phyloP scores from a whole-genome alignment of 2,329 filamentous ascomycete genomes.

The Fusarium xyrophilum region DNA sequence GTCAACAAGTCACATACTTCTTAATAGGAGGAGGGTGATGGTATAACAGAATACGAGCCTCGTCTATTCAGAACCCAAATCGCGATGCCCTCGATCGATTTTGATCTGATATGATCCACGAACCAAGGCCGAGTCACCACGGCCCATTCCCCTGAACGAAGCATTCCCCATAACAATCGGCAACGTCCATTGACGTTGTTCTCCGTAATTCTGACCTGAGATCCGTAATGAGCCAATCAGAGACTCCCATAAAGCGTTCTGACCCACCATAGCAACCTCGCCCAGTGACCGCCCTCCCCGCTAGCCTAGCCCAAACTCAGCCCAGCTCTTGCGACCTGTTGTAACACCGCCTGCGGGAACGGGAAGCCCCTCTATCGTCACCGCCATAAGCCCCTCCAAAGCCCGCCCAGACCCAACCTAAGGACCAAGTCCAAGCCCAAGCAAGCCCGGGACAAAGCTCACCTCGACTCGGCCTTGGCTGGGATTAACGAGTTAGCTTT shows the following conservation, averaged over 20 bases:
- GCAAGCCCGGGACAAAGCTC: slow-evolving; percentile 30
- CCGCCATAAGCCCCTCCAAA: slow-evolving; percentile 39
- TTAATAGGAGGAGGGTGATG: not conserved
- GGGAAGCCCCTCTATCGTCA: slow-evolving; percentile 46
- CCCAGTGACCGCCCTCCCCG: slow-evolving; percentile 23
- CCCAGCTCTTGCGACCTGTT: slow-evolving; percentile 18
- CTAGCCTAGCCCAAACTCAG: slow-evolving; percentile 6
- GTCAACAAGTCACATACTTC: not conserved
- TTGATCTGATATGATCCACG: not conserved
- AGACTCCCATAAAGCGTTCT: not conserved
- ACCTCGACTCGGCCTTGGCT: slow-evolving; percentile 32
- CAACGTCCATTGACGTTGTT: slow-evolving; percentile 19
- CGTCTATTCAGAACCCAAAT: not conserved
- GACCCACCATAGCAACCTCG: slow-evolving; percentile 16
- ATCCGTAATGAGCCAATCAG: not conserved
- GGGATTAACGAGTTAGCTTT: slow-evolving; percentile 34
- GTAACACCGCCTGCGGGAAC: slow-evolving; percentile 37
- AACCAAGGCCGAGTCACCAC: not conserved
- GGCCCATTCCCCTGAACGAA: slow-evolving; percentile 12
- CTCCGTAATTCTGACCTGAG: slow-evolving; percentile 8
- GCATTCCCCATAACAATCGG: slow-evolving; percentile 17
- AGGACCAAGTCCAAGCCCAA: not conserved
- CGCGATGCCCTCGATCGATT: not conserved
- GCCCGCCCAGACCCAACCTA: slow-evolving; percentile 5
- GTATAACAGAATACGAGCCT: not conserved